Evolutionary conservation across 768 basidiomycete genomes (phyloP).

Genomic region (Phylloporus arenicola): DNA sequence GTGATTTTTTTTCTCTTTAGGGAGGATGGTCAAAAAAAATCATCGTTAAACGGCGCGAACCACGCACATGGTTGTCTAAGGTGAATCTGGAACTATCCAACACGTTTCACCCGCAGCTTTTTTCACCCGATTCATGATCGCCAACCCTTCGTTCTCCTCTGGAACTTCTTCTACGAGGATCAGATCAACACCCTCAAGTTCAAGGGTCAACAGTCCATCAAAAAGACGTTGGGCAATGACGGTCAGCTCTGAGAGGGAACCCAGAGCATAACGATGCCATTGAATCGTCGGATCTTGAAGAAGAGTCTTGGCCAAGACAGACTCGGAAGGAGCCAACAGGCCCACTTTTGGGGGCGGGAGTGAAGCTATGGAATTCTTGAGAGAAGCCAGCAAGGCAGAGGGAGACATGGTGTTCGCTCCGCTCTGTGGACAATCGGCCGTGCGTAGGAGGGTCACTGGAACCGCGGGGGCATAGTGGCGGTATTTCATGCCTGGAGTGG

Average conservation of each 20-base stretch:
- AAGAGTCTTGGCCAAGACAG: conserved; percentile 32
- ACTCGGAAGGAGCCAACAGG: conserved; percentile 61
- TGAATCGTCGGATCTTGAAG: conserved; percentile 35
- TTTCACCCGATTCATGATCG: conserved; percentile 89
- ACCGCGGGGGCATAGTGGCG: conserved; percentile 91
- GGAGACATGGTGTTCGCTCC: conserved; percentile 29
- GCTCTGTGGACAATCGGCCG: conserved; percentile 39
- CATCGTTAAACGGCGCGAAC: neutral
- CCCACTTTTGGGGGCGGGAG: conserved; percentile 46
- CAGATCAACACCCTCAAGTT: conserved; percentile 66
- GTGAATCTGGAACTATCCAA: conserved; percentile 23
- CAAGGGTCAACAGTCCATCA: conserved; percentile 79
- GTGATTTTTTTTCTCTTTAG: neutral
- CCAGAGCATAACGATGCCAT: conserved; percentile 54
- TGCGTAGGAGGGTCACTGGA: conserved; percentile 72
- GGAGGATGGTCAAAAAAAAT: neutral
- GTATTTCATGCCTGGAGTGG: conserved; percentile 99
- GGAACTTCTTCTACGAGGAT: conserved; percentile 83
- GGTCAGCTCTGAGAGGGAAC: conserved; percentile 50
- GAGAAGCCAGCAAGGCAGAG: conserved; percentile 38
- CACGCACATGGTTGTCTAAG: conserved; percentile 19
- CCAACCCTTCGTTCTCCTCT: conserved; percentile 80
- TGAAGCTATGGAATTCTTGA: conserved; percentile 26
- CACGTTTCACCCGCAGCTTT: conserved; percentile 73
- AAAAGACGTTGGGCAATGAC: conserved; percentile 79